These are phyloP conservation scores for Myrica gale DNA, from an alignment of 306 rosid genomes.

Conservation along the genomic window DNA sequence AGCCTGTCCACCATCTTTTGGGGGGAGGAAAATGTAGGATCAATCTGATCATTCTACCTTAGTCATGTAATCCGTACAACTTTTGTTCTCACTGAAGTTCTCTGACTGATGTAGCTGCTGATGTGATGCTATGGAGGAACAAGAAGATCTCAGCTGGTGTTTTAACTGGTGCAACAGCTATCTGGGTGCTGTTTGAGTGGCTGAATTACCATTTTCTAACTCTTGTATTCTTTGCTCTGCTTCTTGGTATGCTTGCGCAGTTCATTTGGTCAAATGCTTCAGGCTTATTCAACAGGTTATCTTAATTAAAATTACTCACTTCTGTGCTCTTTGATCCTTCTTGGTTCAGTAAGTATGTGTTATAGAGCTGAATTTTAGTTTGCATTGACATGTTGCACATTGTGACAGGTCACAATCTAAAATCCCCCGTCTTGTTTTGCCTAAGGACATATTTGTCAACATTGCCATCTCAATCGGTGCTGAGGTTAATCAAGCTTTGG, in stretches of 20 bases:
- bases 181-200: slow-evolving; percentile 96
- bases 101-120: slow-evolving; percentile 67
- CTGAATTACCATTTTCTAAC: slow-evolving; percentile 75
- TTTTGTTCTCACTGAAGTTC: slow-evolving; percentile 7
- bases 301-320: slow-evolving; percentile 20
- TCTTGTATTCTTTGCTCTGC: slow-evolving; percentile 53
- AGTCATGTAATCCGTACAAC: slow-evolving; percentile 16
- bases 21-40: slow-evolving; percentile 93
- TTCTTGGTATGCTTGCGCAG: slow-evolving; percentile 73
- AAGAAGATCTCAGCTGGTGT: slow-evolving; percentile 87
- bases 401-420: slow-evolving; percentile 55
- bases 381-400: slow-evolving; percentile 19
- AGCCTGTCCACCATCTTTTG: slow-evolving; percentile 68
- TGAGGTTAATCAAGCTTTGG: slow-evolving; percentile 66
- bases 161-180: slow-evolving; percentile 60
- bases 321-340: slow-evolving; percentile 25
- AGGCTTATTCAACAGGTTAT: slow-evolving; percentile 57
- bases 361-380: slow-evolving; percentile 17
- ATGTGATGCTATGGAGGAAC: slow-evolving; percentile 95
- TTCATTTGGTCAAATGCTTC: slow-evolving; percentile 80
- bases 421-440: slow-evolving; percentile 72
- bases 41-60: slow-evolving; percentile 22
- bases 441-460: slow-evolving; percentile 54
- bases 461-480: slow-evolving; percentile 52
- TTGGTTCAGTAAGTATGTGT: slow-evolving; percentile 2